Conservation (phyloP, 306 rosid species). For the Gillenia trifoliata region DNA sequence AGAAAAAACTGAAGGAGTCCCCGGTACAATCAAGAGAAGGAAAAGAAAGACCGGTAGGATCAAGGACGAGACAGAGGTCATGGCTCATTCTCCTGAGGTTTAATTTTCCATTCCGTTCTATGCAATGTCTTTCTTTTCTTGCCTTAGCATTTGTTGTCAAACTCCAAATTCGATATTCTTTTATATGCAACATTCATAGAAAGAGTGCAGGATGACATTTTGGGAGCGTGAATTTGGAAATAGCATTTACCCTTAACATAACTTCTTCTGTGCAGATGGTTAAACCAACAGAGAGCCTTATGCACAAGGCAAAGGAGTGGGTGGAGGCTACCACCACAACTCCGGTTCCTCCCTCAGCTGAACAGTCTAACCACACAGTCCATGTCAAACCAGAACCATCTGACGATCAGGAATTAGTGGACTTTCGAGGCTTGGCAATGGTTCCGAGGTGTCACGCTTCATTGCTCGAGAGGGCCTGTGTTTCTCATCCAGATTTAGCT, state of each 20-base stretch:
- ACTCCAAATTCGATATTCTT: neutral
- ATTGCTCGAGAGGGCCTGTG: constrained; percentile 2
- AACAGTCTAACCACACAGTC: neutral
- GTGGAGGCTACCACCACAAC: neutral
- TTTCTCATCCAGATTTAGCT: constrained; percentile 3
- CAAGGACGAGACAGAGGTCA: neutral
- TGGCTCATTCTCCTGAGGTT: neutral
- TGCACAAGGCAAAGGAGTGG: neutral
- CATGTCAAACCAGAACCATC: neutral
- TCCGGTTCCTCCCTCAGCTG: neutral
- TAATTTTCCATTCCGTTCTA: neutral
- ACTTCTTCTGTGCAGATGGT: neutral
- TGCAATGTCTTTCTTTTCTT: neutral
- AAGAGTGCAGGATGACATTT: too few relatives aligned
- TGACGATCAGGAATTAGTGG: neutral
- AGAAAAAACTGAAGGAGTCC: neutral
- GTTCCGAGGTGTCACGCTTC: neutral
- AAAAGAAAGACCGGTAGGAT: neutral
- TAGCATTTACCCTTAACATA: neutral
- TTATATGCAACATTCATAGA: too few relatives aligned
- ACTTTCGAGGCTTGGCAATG: constrained; percentile 11
- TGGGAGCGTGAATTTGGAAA: too few relatives aligned
- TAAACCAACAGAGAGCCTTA: neutral
- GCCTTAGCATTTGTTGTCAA: neutral
- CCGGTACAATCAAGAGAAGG: neutral